Base-by-base conservation (phyloP, 148 eudicot species). In the Oxyria digyna region DNA sequence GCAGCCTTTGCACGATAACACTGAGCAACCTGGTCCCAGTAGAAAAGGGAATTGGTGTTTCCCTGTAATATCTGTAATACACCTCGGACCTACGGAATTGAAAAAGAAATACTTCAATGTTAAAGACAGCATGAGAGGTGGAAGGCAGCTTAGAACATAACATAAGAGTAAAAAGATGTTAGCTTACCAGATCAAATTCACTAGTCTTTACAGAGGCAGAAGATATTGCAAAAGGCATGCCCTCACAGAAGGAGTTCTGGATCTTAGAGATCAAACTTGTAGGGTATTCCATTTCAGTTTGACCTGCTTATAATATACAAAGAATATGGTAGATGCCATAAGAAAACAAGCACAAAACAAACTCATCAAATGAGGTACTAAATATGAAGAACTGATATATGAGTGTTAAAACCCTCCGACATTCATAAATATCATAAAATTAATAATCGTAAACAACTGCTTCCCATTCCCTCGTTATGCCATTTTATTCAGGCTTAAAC, bases 31-130 rank as follows among this genome's bases (percentile, higher is more conserved):
- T 81, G 48, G 37, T 88, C 90, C 97, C 98, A 94, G 42, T 67
- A 54, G 67, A 94, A 90, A 14, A 87, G 23, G 31, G 84, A 52
- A 79, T 90, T 86, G 31, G 97, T 85, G 54, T 82, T 81, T 20
- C 97, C 98, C 74, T 90, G 97, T 70, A 89, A 76, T 68, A 84
- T 78, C 40, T 90, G 90, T 80, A 94, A 64, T 49, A 90, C 79
- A 54, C 90, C 92, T 74, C 78, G 85, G 45, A 90, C 97, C 98
- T 94, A 72, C 69, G 32, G 67, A 5, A 23, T 26, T 43, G 55
- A 21, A 52, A 59, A 26, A 23, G 24, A 20, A 67, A 1, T 32
- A 21, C 20, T n/a, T 59, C 33, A 42, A 59, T 46, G 52, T 48
- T 71, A 43, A 59, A 54, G 15, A 24, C 62, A 23, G 12, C 49